Percentiles rank a stretch among this genome's conserved stretches.
Evolutionary conservation across 2,329 filamentous ascomycete genomes (phyloP).

Genomic region (Aspergillus intermedius): DNA sequence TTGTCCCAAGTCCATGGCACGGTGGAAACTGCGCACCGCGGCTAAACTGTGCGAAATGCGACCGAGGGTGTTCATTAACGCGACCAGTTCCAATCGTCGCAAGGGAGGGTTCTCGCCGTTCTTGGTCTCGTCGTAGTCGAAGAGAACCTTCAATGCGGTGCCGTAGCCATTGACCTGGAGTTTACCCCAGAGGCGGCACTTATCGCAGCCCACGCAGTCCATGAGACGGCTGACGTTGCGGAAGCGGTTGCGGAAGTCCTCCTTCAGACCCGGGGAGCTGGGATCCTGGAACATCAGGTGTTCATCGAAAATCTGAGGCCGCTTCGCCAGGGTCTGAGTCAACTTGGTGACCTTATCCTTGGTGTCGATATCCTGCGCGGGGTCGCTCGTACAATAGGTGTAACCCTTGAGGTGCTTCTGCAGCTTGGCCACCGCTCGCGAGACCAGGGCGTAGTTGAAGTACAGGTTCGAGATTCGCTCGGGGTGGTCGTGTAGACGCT

Average conservation of each 20-base stretch:
- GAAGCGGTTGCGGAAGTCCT: slow-evolving; percentile 96
- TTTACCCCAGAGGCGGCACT: slow-evolving; percentile 97
- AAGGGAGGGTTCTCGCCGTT: slow-evolving; percentile 61
- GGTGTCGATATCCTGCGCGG: slow-evolving; percentile 68
- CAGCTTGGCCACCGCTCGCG: slow-evolving; percentile 84
- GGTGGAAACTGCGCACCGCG: slow-evolving; percentile 66
- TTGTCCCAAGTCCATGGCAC: slow-evolving; percentile 35
- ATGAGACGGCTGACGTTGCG: slow-evolving; percentile 93
- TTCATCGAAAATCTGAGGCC: slow-evolving; percentile 82
- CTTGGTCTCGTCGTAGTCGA: slow-evolving; percentile 74
- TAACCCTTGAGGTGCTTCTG: slow-evolving; percentile 74
- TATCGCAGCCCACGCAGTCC: slow-evolving; percentile 98
- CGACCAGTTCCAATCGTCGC: slow-evolving; percentile 85
- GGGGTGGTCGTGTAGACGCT: slow-evolving; percentile 74
- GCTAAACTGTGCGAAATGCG: slow-evolving; percentile 74
- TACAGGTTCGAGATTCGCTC: slow-evolving; percentile 96
- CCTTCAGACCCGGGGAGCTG: slow-evolving; percentile 67
- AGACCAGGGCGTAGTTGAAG: slow-evolving; percentile 97
- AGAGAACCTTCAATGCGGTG: slow-evolving; percentile 88
- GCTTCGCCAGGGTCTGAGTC: slow-evolving; percentile 60
- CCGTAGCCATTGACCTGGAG: slow-evolving; percentile 92
- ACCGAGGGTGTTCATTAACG: slow-evolving; percentile 88
- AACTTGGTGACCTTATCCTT: slow-evolving; percentile 75
- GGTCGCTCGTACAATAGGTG: slow-evolving; percentile 86
- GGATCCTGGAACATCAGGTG: slow-evolving; percentile 81